Percentiles rank a stretch among this genome's conserved stretches.
Evolutionary conservation across 306 rosid genomes (phyloP).

Genomic region (Neltuma alba): DNA sequence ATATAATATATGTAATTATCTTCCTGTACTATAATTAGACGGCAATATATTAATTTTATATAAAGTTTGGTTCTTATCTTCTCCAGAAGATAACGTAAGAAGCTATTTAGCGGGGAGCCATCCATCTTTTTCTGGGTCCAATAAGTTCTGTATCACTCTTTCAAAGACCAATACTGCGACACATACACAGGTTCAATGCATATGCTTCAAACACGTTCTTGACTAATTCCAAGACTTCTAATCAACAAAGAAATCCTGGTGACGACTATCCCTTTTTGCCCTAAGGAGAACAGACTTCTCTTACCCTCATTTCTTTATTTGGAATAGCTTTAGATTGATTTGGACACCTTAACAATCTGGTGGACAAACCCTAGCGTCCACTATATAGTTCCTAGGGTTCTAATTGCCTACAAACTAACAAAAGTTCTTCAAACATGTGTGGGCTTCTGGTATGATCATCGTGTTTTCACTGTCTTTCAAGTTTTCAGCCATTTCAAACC

Average conservation of each 20-base stretch:
- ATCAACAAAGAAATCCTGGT: background rate
- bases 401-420: background rate
- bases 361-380: constrained; percentile 16
- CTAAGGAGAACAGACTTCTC: background rate
- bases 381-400: background rate
- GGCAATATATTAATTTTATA: background rate
- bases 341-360: background rate
- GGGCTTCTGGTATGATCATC: background rate
- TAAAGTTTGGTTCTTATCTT: background rate
- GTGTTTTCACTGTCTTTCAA: background rate
- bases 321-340: constrained; percentile 21
- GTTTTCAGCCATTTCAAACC: background rate
- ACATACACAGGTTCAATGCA: background rate
- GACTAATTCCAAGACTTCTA: background rate
- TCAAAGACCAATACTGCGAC: background rate
- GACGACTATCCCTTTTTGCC: background rate
- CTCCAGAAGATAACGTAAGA: background rate
- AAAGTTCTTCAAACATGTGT: background rate
- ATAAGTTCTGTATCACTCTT: background rate
- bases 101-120: background rate
- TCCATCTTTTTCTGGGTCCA: background rate
- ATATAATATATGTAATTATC: background rate
- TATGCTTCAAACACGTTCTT: background rate
- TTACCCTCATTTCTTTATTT: constrained; percentile 11
- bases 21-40: background rate